Evolutionary conservation across 495 filamentous ascomycete genomes (phyloP), one percentile per base, ranked within the genome.

Genomic region (Aspergillus carlsbadensis): DNA sequence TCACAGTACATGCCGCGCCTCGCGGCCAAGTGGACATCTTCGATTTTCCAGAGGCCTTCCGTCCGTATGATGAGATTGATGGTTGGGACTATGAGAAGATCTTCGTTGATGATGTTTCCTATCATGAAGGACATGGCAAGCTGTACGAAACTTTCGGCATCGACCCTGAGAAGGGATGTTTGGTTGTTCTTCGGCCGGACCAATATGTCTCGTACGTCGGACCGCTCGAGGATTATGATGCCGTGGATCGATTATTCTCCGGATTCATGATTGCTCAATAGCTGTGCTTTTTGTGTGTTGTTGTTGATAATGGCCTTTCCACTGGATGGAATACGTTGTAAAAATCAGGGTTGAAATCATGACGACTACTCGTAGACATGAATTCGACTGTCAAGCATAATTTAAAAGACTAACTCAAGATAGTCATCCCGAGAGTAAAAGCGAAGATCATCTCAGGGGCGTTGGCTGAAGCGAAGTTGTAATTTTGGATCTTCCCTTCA

Each of bases 101-200:
- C 6, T 46, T 22, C 36, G 52, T 45, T 1, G 41, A 45, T 26
- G 41, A 54, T 15, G 3, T 54, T 18, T 54, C 52, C 1, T 54
- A 54, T 24, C 53, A 43, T 56, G 22, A 56, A 26, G n/a, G 37
- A 47, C 45, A 58, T 54, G 17, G 61, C 54, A 52, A 42, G 42
- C 17, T 71, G 3, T 70, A 63, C 24, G 29, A 46, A 5, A 54
- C 43, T 14, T 56, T 50, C 37, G 35, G 22, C 8, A 41, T 48
- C 36, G 35, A 48, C 44, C 14, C 14, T 7, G 26, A 50, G 44
- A 35, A 50, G 41, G 29, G 43, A 34, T 50, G 35, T 13, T 17
- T 56, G 13, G 43, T 31, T 26, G 42, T 48, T 33, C 18, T 40
- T 33, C 34, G 43, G 10, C 43, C 34, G 8, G 43, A 48, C 13